A percentile compares a stretch with the other conserved stretches of the same genome.
Evolutionary conservation across 371 early-diverging fungal genomes (phyloP).

Genomic region (Choanephora cucurbitarum): DNA sequence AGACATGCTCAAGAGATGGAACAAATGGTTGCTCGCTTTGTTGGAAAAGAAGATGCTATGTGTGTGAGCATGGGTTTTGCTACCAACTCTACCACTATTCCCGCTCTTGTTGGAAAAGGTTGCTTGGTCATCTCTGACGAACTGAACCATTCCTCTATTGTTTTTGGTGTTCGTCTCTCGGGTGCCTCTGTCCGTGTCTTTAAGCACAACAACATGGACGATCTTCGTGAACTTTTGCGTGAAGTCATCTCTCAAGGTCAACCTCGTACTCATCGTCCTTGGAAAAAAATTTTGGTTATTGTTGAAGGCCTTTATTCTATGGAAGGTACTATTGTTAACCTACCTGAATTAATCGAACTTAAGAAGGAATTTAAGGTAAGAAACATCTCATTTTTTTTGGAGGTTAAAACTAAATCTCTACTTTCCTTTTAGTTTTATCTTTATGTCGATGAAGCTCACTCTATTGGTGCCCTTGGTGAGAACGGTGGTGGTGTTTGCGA

Average conservation of each 20-base stretch:
- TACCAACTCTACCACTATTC: constrained; percentile 98
- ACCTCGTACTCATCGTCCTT: constrained; percentile 97
- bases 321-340: constrained; percentile 96
- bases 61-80: constrained; percentile 99
- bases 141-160: constrained; percentile 97
- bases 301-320: constrained; percentile 99
- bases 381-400: no score
- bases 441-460: constrained; percentile 99
- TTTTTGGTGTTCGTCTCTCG: constrained; percentile 95
- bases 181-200: constrained; percentile 96
- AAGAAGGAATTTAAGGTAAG: constrained; percentile 88
- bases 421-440: constrained; percentile 75
- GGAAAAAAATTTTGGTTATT: constrained; percentile 98
- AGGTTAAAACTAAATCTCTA: no score
- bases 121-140: constrained; percentile 97
- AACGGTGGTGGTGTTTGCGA: constrained; percentile 98
- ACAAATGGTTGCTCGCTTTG: constrained; percentile 91
- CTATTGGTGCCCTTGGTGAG: constrained; percentile 96
- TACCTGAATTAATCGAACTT: constrained; percentile 91
- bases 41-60: constrained; percentile 94
- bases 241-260: constrained; percentile 98
- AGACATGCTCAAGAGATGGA: constrained; percentile 86
- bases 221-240: constrained; percentile 87
- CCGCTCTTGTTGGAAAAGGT: constrained; percentile 90
- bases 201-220: constrained; percentile 89